Evolutionary conservation across 495 filamentous ascomycete genomes (phyloP), one percentile per base, ranked within the genome.

Genomic region (Neurospora sp.): DNA sequence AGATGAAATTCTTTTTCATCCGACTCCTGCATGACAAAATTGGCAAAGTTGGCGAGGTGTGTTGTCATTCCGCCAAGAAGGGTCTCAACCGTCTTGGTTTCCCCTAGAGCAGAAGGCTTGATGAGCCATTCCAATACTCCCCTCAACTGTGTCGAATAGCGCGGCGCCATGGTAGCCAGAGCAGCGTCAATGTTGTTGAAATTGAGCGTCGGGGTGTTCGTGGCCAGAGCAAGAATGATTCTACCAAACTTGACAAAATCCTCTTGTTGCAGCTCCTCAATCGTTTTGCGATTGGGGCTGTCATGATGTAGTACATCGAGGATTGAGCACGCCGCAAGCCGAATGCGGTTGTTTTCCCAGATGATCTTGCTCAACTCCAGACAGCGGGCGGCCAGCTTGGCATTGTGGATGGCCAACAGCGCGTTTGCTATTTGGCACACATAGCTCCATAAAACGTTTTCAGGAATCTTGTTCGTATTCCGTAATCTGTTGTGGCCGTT

Each of bases 361-460:
- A 98, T 75, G 62, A 98, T 88, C 78, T 98, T 98, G 81, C 87
- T 93, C 18, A 92, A 83, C 71, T 94, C 93, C 44, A 98, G 87
- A 40, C 94, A 89, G 46, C 94, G 85, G 48, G 94, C 94, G 27
- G 96, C 95, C 20, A 98, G 87, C 7, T 92, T 91, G 54, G 86
- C 88, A 38, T 87, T 85, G 80, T 99, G 96, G 66, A 98, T 94
- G 4, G 90, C 86, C 80, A 93, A 96, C 46, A 99, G 85, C 7
- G 91, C 95, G 74, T 90, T 93, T n/a, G 92, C 90, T 72, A 98
- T 91, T 82, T 99, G 96, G 39, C 94, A 91, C 70, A 98, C 89
- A 79, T 98, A 99, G 73, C 90, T 88, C 96, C 96, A 99, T 4
- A 99, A 81, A 27, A 92, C 84, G 75, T 90, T 88, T 81, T 98